A percentile compares a stretch with the other conserved stretches of the same genome.
Evolutionary conservation across 306 rosid genomes (phyloP).

Genomic region (Alnus rubra): DNA sequence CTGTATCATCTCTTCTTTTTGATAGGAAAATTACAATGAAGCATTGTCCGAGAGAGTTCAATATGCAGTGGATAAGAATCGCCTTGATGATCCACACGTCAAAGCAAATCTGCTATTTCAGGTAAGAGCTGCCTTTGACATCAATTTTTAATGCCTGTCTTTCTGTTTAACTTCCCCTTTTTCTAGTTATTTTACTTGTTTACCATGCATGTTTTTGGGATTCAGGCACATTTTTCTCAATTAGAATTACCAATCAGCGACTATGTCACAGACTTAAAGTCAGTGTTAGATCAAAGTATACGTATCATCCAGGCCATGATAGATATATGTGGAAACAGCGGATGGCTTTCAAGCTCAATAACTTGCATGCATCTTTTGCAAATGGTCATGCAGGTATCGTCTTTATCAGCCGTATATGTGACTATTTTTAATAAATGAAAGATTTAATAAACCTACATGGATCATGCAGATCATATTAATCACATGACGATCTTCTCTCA

Average conservation of each 20-base stretch:
- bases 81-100: slow-evolving; percentile 84
- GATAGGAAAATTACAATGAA: slow-evolving; percentile 79
- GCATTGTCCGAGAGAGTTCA: slow-evolving; percentile 74
- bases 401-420: neutral
- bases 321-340: slow-evolving; percentile 94
- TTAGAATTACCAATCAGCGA: slow-evolving; percentile 91
- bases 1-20: slow-evolving; percentile 16
- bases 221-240: slow-evolving; percentile 92
- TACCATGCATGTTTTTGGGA: slow-evolving; percentile 19
- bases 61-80: slow-evolving; percentile 81
- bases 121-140: slow-evolving; percentile 52
- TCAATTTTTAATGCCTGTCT: slow-evolving; percentile 11
- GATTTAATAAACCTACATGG: neutral
- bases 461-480: neutral
- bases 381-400: slow-evolving; percentile 93
- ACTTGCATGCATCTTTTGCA: slow-evolving; percentile 95
- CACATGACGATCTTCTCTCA: neutral
- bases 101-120: slow-evolving; percentile 91
- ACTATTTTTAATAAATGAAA: neutral
- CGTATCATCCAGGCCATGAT: slow-evolving; percentile 98
- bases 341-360: slow-evolving; percentile 90
- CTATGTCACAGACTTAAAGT: slow-evolving; percentile 88
- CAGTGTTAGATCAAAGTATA: slow-evolving; percentile 95
- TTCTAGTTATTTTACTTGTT: slow-evolving; percentile 26
- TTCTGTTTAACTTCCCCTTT: slow-evolving; percentile 4